These are phyloP conservation scores for Globisporangium cederbergense DNA, from an alignment of 352 stramenopile species.

Conservation along the genomic window DNA sequence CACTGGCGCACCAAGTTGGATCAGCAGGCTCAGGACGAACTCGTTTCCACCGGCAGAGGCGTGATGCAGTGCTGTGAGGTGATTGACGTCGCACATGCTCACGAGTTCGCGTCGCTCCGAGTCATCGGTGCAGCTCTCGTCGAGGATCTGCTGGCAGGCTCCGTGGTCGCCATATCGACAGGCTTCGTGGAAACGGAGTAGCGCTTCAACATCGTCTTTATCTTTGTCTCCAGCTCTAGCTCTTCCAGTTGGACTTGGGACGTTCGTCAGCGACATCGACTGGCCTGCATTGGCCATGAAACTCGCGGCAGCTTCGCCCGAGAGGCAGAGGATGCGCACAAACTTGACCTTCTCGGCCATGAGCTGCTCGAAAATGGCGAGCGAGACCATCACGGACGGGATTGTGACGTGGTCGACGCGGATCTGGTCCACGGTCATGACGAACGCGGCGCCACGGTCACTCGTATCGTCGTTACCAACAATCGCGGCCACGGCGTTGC, in stretches of 20 bases:
- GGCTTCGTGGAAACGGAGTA: conserved; percentile 21
- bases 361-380: conserved; percentile 35
- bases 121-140: conserved; percentile 21
- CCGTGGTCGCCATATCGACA: conserved; percentile 46
- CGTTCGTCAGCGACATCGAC: conserved; percentile 22
- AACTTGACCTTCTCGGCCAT: conserved; percentile 17
- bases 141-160: conserved; percentile 33
- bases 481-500: conserved; percentile 53
- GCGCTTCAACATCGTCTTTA: background rate
- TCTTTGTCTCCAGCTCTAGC: background rate
- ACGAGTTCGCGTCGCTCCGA: conserved; percentile 15
- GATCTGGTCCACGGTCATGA: conserved; percentile 74
- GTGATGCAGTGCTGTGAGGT: conserved; percentile 48
- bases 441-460: conserved; percentile 49
- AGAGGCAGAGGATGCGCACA: conserved; percentile 48
- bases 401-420: conserved; percentile 62
- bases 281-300: conserved; percentile 22
- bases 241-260: conserved; percentile 14
- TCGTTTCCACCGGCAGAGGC: conserved; percentile 41
- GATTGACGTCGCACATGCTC: conserved; percentile 21
- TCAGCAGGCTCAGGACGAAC: conserved; percentile 42
- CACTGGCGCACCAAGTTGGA: conserved; percentile 31
- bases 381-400: conserved; percentile 69
- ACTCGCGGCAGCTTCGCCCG: conserved; percentile 35
- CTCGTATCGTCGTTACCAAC: conserved; percentile 61